These are phyloP conservation scores for Elasticomyces elasticus DNA, from an alignment of 495 filamentous ascomycete species.

Conservation along the genomic window DNA sequence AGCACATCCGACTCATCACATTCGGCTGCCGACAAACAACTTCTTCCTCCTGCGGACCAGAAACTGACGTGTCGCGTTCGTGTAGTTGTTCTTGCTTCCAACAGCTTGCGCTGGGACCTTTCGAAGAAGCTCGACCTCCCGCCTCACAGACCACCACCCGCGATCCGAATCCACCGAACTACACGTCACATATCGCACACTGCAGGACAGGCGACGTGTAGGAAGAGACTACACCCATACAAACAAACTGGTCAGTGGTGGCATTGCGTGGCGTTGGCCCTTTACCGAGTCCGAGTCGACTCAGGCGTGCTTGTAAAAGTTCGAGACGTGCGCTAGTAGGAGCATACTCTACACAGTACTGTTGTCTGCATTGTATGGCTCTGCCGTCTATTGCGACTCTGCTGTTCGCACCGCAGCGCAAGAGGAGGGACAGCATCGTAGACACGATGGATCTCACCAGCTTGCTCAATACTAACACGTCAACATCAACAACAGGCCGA, in stretches of 20 bases:
- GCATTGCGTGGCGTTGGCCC: slow-evolving; percentile 7
- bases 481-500: slow-evolving; percentile 17
- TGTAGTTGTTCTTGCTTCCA: slow-evolving; percentile 3
- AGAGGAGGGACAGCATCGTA: slow-evolving; percentile 22
- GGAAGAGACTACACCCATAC: slow-evolving; percentile 12
- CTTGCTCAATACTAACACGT: slow-evolving; percentile 22
- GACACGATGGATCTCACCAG: slow-evolving; percentile 18
- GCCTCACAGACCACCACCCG: slow-evolving; percentile 20
- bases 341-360: not conserved
- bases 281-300: not conserved
- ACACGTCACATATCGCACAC: slow-evolving; percentile 12
- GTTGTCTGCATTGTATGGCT: slow-evolving; percentile 14
- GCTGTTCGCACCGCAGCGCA: slow-evolving; percentile 16
- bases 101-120: slow-evolving; percentile 20
- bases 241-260: not conserved
- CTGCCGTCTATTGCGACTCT: slow-evolving; percentile 16
- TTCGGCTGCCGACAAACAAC: not conserved
- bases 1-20: not conserved
- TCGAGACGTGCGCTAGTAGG: not conserved
- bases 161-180: slow-evolving; percentile 5
- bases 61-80: slow-evolving; percentile 9
- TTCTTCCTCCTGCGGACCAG: not conserved
- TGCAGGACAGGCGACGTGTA: slow-evolving; percentile 13
- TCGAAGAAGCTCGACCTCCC: slow-evolving; percentile 20
- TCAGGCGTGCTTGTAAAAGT: slow-evolving; percentile 1